Evolutionary conservation across 495 filamentous ascomycete species (phyloP).

Genomic region (Hyaloscypha finlandica): DNA sequence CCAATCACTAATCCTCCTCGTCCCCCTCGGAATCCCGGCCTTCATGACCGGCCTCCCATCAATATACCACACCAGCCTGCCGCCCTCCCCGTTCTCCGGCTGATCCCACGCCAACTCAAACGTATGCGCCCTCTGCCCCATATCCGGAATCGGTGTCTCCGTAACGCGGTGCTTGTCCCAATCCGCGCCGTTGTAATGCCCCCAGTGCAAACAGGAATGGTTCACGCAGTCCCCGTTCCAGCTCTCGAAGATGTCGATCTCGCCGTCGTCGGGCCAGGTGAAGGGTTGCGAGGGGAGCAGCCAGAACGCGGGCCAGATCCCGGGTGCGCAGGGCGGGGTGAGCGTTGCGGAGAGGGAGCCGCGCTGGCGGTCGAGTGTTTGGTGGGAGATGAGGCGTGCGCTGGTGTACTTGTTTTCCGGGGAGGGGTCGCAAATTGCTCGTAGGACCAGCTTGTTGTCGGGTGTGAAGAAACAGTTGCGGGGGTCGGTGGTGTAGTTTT

Average conservation of each 20-base stretch:
- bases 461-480: conserved; percentile 43
- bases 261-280: conserved; percentile 58
- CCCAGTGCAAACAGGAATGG: conserved; percentile 50
- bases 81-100: conserved; percentile 32
- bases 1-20: conserved; percentile 44
- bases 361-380: conserved; percentile 39
- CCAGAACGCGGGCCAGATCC: conserved; percentile 51
- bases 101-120: conserved; percentile 46
- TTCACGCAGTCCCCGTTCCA: conserved; percentile 44
- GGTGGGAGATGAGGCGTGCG: conserved; percentile 41
- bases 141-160: conserved; percentile 37
- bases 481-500: conserved; percentile 42
- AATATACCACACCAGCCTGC: conserved; percentile 46
- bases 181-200: conserved; percentile 43
- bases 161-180: conserved; percentile 44
- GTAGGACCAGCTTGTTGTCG: conserved; percentile 41
- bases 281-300: conserved; percentile 46
- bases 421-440: conserved; percentile 35
- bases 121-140: conserved; percentile 28
- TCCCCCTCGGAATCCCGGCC: conserved; percentile 40
- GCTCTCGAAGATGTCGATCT: conserved; percentile 64
- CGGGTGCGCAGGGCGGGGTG: conserved; percentile 41
- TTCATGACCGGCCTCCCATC: conserved; percentile 45
- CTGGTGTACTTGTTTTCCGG: conserved; percentile 40
- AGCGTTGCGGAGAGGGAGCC: conserved; percentile 40